A percentile compares a stretch with the other conserved stretches of the same genome.
phyloP scores from a whole-genome alignment of 2,329 filamentous ascomycete species.

The Penicillium aurantiogriseum region DNA sequence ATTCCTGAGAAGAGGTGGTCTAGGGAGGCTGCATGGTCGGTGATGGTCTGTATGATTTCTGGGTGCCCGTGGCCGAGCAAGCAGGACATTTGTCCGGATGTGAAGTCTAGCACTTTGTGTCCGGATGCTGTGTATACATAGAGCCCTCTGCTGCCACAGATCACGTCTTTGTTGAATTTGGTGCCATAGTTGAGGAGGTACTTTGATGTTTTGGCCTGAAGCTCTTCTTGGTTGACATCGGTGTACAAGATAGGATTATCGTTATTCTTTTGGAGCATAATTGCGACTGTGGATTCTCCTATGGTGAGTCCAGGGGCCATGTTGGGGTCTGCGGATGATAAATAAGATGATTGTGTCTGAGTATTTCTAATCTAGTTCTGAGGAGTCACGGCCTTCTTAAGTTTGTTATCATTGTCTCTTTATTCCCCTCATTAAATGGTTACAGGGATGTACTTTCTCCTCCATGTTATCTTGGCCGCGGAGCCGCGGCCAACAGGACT shows the following conservation, averaged over 20 bases:
- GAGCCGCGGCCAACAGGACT: neutral
- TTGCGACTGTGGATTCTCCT: neutral
- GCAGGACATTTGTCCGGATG: constrained; percentile 61
- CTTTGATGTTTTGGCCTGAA: constrained; percentile 2
- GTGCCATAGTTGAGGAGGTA: constrained; percentile 13
- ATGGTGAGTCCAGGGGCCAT: neutral
- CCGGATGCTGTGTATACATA: constrained; percentile 9
- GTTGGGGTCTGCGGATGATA: neutral
- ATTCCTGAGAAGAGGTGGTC: constrained; percentile 63
- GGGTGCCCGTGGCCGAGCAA: constrained; percentile 58
- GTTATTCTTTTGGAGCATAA: neutral
- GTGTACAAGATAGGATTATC: neutral
- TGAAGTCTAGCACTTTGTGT: constrained; percentile 55
- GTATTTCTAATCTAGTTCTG: neutral
- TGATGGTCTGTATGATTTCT: constrained; percentile 57
- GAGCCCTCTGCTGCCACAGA: constrained; percentile 11
- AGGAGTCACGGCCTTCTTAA: neutral
- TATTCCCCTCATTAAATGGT: neutral
- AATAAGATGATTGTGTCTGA: too few relatives aligned
- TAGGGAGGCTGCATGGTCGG: constrained; percentile 50
- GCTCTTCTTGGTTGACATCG: constrained; percentile 1
- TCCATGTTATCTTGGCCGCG: neutral
- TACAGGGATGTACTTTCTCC: neutral
- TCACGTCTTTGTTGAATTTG: constrained; percentile 13
- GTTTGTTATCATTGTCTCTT: neutral